Evolutionary conservation across 2,329 filamentous ascomycete genomes (phyloP).

Genomic region (Nemania sp.): DNA sequence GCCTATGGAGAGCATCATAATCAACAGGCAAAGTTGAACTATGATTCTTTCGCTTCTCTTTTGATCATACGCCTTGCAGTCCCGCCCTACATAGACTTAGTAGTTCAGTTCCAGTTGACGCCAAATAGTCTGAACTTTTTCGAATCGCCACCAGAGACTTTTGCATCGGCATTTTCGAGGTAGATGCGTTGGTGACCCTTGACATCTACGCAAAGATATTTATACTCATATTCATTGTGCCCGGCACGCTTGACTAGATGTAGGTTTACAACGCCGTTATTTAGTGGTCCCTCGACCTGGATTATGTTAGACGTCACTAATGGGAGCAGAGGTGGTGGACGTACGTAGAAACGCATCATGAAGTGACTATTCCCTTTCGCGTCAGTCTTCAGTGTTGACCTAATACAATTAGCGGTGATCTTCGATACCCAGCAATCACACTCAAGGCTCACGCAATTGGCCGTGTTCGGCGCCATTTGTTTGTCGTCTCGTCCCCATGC

Average conservation of each 20-base stretch:
- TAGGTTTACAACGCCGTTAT: conserved; percentile 72
- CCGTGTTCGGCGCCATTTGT: conserved; percentile 74
- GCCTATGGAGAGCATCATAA: too few relatives aligned
- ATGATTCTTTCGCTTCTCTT: not conserved
- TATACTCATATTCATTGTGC: conserved; percentile 73
- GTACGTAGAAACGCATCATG: conserved; percentile 80
- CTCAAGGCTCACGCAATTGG: conserved; percentile 62
- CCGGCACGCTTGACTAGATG: conserved; percentile 74
- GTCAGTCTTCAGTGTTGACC: conserved; percentile 71
- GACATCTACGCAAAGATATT: conserved; percentile 78
- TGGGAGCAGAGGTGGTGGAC: conserved; percentile 31
- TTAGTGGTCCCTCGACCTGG: conserved; percentile 75
- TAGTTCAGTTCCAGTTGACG: conserved; percentile 57
- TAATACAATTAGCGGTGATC: conserved; percentile 38
- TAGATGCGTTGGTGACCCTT: conserved; percentile 69
- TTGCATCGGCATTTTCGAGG: conserved; percentile 62
- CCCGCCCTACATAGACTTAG: not conserved
- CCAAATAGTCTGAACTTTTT: conserved; percentile 62
- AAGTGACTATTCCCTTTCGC: conserved; percentile 77
- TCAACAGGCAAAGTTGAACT: not conserved
- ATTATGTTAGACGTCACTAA: conserved; percentile 30
- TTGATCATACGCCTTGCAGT: not conserved
- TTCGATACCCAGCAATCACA: not conserved
- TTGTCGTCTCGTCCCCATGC: conserved; percentile 78
- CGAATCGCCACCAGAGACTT: conserved; percentile 39